Base-by-base conservation (phyloP, 2,329 filamentous ascomycete genomes). In the Sclerotinia glacialis region DNA sequence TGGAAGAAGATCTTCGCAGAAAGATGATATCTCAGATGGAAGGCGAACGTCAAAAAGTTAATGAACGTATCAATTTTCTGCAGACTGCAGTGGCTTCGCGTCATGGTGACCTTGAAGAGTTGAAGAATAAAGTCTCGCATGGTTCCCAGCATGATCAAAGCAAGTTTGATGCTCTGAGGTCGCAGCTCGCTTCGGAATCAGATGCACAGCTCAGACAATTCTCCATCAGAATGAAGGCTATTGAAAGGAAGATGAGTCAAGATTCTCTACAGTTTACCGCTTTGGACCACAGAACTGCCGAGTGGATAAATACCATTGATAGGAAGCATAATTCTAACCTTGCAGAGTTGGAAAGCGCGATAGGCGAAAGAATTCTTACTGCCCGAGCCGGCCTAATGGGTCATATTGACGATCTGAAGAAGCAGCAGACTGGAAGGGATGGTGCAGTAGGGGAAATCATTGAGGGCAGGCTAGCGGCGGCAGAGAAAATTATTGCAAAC, bases 251-350 rank as follows among this genome's bases (percentile, higher is more conserved):
- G 31, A 52, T 65, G 2, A 4, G 0, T 14, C 46, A 65, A 46
- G 44, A 65, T 16, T 58, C 63, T 31, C 26, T 28, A 21, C 4
- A 31, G 16, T 65, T 65, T 52, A 65, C 63, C 7, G 50, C 63
- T 5, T 65, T 65, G 23, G 63, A 65, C 23, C 63, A 65, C 11
- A 31, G 46, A 2, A 65, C 63, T 40, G 63, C 63, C 9, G 54
- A 65, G 18, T 65, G 54, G 63, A 26, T 65, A 18, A n/a, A 34
- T 23, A 50, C 31, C 14, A 60, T 26, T 12, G 44, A 65, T n/a
- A 44, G 34, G 12, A 60, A 50, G 21, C 31, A 49, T 9, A 46
- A 31, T 28, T 44, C 23, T 21, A 65, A 42, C 31, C 31, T 65
- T n/a, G 42, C 28, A 42, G 44, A 26, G n/a, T 52, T 65, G 21